Percentiles rank a stretch among this genome's conserved stretches.
Conservation (phyloP, 192 early-diverging fungal genomes). For the Rhizophlyctis rosea region DNA sequence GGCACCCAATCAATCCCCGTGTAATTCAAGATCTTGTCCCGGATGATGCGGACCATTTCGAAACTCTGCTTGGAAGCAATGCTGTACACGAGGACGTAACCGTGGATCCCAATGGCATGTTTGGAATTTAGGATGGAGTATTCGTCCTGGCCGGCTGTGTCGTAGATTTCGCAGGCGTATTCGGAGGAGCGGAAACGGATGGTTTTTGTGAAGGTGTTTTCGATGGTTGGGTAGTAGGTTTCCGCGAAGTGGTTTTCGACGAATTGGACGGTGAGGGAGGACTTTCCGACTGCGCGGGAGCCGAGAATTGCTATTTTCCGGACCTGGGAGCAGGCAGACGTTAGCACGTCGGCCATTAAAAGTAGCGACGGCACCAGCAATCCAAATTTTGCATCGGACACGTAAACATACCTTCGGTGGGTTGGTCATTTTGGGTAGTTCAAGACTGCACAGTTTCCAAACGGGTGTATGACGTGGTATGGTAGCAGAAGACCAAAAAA, state of each 20-base stretch:
- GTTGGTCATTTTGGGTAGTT: too few relatives aligned
- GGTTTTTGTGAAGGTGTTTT: slow-evolving; percentile 84
- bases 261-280: slow-evolving; percentile 89
- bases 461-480: too few relatives aligned
- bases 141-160: slow-evolving; percentile 97
- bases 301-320: slow-evolving; percentile 81
- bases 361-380: too few relatives aligned
- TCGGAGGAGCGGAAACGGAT: slow-evolving; percentile 77
- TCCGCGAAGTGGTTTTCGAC: slow-evolving; percentile 88
- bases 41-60: slow-evolving; percentile 84
- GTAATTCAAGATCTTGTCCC: slow-evolving; percentile 92
- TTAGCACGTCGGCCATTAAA: too few relatives aligned
- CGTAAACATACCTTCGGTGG: too few relatives aligned
- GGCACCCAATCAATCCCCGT: slow-evolving; percentile 88
- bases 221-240: slow-evolving; percentile 94
- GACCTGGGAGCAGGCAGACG: too few relatives aligned
- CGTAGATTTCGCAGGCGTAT: slow-evolving; percentile 86
- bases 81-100: slow-evolving; percentile 93
- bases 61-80: slow-evolving; percentile 80
- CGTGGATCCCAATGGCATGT: slow-evolving; percentile 87
- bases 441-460: too few relatives aligned
- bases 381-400: too few relatives aligned
- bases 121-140: slow-evolving; percentile 89
- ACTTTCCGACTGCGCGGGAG: slow-evolving; percentile 75
- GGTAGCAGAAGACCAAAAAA: too few relatives aligned